Evolutionary conservation across 495 filamentous ascomycete species (phyloP).

Genomic region (Podospora pseudoanserina): DNA sequence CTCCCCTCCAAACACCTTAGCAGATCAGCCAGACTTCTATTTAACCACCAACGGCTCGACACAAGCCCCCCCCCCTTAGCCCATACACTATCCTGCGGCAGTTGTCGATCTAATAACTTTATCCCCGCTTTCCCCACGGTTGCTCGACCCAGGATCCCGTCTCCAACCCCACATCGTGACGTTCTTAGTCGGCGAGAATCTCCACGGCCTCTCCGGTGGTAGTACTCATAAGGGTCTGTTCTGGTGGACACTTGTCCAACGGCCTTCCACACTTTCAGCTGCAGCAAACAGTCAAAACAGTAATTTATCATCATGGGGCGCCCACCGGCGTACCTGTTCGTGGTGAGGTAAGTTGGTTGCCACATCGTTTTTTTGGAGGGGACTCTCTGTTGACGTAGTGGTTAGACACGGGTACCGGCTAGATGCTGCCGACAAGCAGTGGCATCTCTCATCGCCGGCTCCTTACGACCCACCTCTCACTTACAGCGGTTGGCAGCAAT

Average conservation of each 20-base stretch:
- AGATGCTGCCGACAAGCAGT: conserved; percentile 88
- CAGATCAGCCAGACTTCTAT: background rate
- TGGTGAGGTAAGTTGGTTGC: conserved; percentile 62
- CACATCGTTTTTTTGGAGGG: background rate
- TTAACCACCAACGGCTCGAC: background rate
- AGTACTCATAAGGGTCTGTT: background rate
- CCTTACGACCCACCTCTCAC: conserved; percentile 96
- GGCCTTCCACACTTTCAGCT: background rate
- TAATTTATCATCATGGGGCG: conserved; percentile 37
- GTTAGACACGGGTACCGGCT: conserved; percentile 84
- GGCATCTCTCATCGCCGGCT: conserved; percentile 91
- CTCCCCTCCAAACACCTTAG: background rate
- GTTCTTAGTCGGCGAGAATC: background rate
- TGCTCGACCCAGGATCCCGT: conserved; percentile 1
- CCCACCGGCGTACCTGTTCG: conserved; percentile 59
- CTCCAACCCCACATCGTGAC: conserved; percentile 10
- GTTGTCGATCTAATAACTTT: background rate
- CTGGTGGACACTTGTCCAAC: background rate
- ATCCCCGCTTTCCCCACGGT: conserved; percentile 12
- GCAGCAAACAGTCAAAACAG: background rate
- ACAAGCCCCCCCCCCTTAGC: background rate
- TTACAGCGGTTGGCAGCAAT: conserved; percentile 89
- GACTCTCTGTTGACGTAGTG: background rate
- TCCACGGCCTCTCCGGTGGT: background rate
- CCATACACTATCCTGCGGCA: background rate